A percentile compares a stretch with the other conserved stretches of the same genome.
These are phyloP conservation scores for Durio zibethinus DNA, from an alignment of 345 rosid species.

Conservation along the genomic window DNA sequence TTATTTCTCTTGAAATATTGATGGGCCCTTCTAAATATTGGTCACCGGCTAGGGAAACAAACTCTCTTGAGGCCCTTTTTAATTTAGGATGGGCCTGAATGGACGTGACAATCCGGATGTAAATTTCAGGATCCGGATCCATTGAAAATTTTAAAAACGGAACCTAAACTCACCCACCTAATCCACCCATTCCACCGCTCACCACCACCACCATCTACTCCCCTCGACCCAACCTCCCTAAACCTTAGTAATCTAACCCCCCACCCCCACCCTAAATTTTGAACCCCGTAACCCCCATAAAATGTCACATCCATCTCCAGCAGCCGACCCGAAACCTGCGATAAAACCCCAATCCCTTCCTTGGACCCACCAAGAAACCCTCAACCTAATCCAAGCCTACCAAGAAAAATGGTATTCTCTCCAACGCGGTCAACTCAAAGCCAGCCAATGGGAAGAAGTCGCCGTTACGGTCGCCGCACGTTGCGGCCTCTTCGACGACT, in stretches of 20 bases:
- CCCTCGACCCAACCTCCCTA: neutral
- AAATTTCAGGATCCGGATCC: too few species aligned
- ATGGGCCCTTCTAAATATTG: too few species aligned
- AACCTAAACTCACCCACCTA: constrained; percentile 35
- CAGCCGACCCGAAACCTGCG: neutral
- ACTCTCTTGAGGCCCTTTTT: too few species aligned
- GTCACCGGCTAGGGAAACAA: too few species aligned
- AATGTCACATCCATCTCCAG: constrained; percentile 5
- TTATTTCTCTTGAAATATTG: too few species aligned
- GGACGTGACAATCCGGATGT: neutral
- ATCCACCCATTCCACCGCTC: too few species aligned
- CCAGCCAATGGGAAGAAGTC: constrained; percentile 73
- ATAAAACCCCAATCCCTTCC: constrained; percentile 60
- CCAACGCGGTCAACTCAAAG: constrained; percentile 62
- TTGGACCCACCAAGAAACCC: constrained; percentile 73
- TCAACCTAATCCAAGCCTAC: constrained; percentile 58
- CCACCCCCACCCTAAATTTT: neutral
- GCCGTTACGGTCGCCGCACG: constrained; percentile 58
- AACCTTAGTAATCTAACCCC: too few species aligned
- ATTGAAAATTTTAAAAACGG: too few species aligned
- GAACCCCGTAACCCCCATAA: neutral
- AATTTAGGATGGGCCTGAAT: too few species aligned
- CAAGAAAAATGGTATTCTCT: constrained; percentile 65
- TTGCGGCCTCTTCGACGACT: constrained; percentile 47
- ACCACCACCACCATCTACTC: too few species aligned